Conservation (phyloP, 331 rosid species). For the Phaseolus coccineus region DNA sequence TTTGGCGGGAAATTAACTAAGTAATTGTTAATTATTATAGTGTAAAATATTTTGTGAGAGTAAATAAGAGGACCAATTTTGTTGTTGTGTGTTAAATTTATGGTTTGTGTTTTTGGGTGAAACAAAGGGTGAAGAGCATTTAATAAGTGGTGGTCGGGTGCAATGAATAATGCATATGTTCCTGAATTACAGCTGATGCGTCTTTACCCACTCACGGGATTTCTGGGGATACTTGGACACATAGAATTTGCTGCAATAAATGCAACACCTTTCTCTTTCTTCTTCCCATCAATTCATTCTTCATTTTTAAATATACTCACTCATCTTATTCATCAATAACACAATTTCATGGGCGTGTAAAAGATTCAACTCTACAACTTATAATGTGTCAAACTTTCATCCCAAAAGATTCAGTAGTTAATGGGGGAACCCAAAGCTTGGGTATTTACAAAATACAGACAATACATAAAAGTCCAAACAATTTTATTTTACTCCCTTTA, state of each 20-base stretch:
- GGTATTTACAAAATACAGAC: too few species aligned
- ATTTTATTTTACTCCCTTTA: too few species aligned
- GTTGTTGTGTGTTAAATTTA: too few species aligned
- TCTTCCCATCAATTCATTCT: not conserved
- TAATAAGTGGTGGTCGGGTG: not conserved
- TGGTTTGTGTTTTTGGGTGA: not conserved
- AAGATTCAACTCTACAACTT: too few species aligned
- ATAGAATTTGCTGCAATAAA: conserved; percentile 24
- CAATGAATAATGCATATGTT: conserved; percentile 24
- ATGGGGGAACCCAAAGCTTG: too few species aligned
- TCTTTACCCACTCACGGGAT: conserved; percentile 40
- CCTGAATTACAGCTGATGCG: not conserved
- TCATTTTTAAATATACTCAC: not conserved
- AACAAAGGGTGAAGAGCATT: not conserved
- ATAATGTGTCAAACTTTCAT: too few species aligned
- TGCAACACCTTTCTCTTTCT: conserved; percentile 7
- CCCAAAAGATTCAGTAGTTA: too few species aligned
- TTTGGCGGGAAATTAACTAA: conserved; percentile 13
- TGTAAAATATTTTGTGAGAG: too few species aligned
- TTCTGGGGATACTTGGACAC: conserved; percentile 1
- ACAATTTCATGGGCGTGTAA: too few species aligned
- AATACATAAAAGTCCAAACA: too few species aligned
- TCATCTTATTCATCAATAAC: not conserved
- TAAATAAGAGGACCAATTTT: too few species aligned
- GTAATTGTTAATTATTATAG: too few species aligned